phyloP scores from a whole-genome alignment of 202 grass and related monocot genomes.

The Alloteropsis angusta region DNA sequence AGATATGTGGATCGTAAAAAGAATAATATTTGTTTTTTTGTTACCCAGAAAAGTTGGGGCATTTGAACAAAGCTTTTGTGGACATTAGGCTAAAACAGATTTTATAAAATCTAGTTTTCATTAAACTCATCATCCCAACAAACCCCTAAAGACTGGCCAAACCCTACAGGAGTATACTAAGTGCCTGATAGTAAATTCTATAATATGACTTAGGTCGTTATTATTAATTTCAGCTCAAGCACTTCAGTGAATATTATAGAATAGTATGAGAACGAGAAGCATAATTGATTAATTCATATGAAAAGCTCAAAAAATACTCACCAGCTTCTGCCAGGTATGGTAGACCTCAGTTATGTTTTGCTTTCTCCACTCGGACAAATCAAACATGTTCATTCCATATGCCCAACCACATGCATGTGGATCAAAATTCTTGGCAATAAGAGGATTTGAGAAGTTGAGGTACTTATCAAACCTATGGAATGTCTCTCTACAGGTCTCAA shows the following conservation, averaged over 20 bases:
- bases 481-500: slow-evolving; percentile 71
- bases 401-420: slow-evolving; percentile 67
- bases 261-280: not conserved
- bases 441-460: slow-evolving; percentile 84
- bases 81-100: too few species aligned
- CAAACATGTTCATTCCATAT: slow-evolving; percentile 89
- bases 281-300: not conserved
- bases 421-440: slow-evolving; percentile 72
- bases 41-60: too few species aligned
- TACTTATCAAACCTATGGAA: slow-evolving; percentile 77
- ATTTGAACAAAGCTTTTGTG: too few species aligned
- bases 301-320: slow-evolving; percentile 37
- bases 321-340: slow-evolving; percentile 81
- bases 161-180: not conserved
- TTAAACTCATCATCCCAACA: too few species aligned
- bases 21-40: too few species aligned
- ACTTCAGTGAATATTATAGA: not conserved
- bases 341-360: slow-evolving; percentile 82
- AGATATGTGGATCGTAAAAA: too few species aligned
- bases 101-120: too few species aligned
- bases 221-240: not conserved
- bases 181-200: not conserved
- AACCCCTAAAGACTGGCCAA: not conserved
- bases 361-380: slow-evolving; percentile 80
- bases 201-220: not conserved